Conservation (phyloP, 148 eudicot genomes). For the Nepenthes mirabilis region DNA sequence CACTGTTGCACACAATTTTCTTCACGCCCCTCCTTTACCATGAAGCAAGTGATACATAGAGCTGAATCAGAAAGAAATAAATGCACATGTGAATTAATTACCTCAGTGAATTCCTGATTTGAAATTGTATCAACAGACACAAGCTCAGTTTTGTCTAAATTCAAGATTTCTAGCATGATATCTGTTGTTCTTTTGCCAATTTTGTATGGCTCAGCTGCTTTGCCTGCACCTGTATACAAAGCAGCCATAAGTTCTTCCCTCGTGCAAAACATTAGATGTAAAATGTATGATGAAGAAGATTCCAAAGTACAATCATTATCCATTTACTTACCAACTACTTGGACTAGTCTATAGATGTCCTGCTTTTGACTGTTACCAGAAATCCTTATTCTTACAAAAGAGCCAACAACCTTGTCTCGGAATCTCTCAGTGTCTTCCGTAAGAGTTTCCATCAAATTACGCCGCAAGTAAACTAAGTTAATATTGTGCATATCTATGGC, state of each 20-base stretch:
- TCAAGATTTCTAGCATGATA: constrained; percentile 76
- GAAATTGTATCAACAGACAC: constrained; percentile 79
- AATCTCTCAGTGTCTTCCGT: constrained; percentile 63
- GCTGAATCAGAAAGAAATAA: neutral
- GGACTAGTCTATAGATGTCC: constrained; percentile 92
- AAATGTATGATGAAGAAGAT: neutral
- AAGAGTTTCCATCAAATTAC: constrained; percentile 75
- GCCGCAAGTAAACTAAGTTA: constrained; percentile 62
- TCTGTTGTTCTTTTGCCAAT: constrained; percentile 75
- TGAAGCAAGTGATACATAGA: no score
- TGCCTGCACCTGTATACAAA: constrained; percentile 51
- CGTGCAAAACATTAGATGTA: neutral
- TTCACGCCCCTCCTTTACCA: no score
- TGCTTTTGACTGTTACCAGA: constrained; percentile 79
- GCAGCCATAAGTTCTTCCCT: neutral
- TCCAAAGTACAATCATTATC: constrained; percentile 19
- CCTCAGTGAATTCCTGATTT: constrained; percentile 97
- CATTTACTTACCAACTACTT: constrained; percentile 62
- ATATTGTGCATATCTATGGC: constrained; percentile 94
- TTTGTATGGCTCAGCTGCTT: constrained; percentile 69
- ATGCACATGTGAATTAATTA: constrained; percentile 13
- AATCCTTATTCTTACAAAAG: constrained; percentile 91
- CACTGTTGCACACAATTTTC: no score
- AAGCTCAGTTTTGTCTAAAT: constrained; percentile 78
- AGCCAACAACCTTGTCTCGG: constrained; percentile 62